Percentiles rank a stretch among this genome's conserved stretches.
Conservation (phyloP, 371 early-diverging fungal genomes). For the Haplosporangium sp. region DNA sequence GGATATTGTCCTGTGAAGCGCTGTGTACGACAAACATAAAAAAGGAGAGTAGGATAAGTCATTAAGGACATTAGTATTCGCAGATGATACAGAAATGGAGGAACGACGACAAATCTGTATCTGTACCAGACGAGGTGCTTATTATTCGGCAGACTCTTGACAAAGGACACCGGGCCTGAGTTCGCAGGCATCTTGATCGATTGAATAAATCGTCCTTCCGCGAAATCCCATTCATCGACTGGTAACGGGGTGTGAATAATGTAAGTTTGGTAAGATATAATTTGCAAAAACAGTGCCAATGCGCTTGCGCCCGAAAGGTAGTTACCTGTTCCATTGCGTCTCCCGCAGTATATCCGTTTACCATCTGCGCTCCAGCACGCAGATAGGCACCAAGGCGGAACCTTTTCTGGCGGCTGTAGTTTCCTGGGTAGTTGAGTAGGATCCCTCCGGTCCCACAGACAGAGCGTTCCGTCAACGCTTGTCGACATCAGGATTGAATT, state of each 20-base stretch:
- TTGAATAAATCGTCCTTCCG: constrained; percentile 71
- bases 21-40: constrained; percentile 54
- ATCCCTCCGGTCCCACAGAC: constrained; percentile 86
- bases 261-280: no score
- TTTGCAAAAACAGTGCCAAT: no score
- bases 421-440: constrained; percentile 64
- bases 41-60: background rate
- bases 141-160: constrained; percentile 82
- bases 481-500: constrained; percentile 76
- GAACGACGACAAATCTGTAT: background rate
- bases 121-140: constrained; percentile 85
- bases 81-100: background rate
- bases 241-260: no score
- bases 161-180: constrained; percentile 90
- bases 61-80: background rate
- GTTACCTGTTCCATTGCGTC: constrained; percentile 83
- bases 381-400: constrained; percentile 92
- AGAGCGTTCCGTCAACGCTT: constrained; percentile 86
- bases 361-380: constrained; percentile 92
- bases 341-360: constrained; percentile 75
- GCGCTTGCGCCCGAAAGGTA: no score
- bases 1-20: constrained; percentile 92
- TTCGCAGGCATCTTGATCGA: constrained; percentile 87
- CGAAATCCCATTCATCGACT: constrained; percentile 92
- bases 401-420: constrained; percentile 69